Evolutionary conservation across 108 stramenopile species (phyloP).

Genomic region (Cafeteria roenbergensis): DNA sequence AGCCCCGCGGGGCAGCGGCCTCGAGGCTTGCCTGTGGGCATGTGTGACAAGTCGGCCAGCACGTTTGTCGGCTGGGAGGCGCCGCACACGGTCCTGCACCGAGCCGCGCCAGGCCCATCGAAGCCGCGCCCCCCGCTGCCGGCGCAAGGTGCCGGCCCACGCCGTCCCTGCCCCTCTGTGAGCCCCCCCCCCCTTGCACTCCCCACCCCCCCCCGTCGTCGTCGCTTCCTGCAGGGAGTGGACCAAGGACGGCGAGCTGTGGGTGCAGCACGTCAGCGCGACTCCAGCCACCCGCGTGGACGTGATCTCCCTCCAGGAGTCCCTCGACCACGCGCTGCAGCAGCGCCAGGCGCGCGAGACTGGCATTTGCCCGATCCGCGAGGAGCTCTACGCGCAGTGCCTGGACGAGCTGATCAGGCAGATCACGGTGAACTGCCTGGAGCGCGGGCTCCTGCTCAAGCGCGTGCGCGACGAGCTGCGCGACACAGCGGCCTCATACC

Average conservation of each 20-base stretch:
- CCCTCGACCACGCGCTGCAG: conserved; percentile 47
- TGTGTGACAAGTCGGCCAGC: background rate
- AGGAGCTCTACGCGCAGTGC: conserved; percentile 56
- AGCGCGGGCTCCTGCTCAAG: conserved; percentile 48
- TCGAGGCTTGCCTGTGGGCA: no score
- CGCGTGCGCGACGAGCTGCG: conserved; percentile 54
- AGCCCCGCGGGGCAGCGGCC: no score
- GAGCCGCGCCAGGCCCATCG: no score
- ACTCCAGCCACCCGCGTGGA: conserved; percentile 52
- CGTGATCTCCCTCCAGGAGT: conserved; percentile 53
- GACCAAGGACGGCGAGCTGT: conserved; percentile 55
- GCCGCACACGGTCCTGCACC: background rate
- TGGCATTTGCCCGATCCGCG: conserved; percentile 54
- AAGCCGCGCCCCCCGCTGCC: no score
- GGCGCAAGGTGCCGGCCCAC: no score
- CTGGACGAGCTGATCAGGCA: conserved; percentile 55
- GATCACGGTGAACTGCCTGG: conserved; percentile 54
- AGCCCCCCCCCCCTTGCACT: no score
- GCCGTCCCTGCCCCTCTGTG: no score
- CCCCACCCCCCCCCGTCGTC: background rate
- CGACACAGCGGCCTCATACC: conserved; percentile 57
- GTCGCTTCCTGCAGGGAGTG: conserved; percentile 33
- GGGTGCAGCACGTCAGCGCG: conserved; percentile 55
- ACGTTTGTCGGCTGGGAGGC: background rate
- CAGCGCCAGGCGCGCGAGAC: conserved; percentile 56